Base-by-base conservation (phyloP, 495 filamentous ascomycete species). In the Hypomontagnella submonticulosa region DNA sequence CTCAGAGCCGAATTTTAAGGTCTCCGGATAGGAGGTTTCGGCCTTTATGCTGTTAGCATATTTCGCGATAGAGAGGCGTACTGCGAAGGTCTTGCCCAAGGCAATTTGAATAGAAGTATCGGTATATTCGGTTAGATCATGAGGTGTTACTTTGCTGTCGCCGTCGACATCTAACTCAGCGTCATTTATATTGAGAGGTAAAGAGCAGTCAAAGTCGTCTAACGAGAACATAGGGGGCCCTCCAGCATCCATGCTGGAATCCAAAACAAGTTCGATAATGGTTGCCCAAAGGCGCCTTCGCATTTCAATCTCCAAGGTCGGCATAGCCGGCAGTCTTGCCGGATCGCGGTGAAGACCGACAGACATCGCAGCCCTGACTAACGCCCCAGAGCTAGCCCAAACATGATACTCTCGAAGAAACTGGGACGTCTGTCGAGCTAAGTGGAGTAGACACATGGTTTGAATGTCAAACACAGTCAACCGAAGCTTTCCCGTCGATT, bases 221-320 rank as follows among this genome's bases (percentile, higher is more conserved):
- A 74, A 61, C 4, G 84, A 78, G 8, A 89, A 50, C 9, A 85
- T 76, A 9, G 86, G 84, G 0, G 85, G 82, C 62, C 85, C 85
- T 0, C 87, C 88, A 1, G 84, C 79, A 44, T 86, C 84, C 20
- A 89, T 57, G 42, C 85, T 81, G 4, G 87, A 80, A 55, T 88
- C 84, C n/a, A 89, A 66, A 19, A 82, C 77, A 5, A 89, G 75
- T 71, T 89, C 88, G 32, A 90, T 57, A 12, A 89, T 84, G 0
- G 86, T 87, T 2, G 79, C 81, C 88, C 87, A 90, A 13, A 91
- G 77, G 8, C 88, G 79, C 37, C 88, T 74, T 23, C 87, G 80
- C 78, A 89, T 84, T 71, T 91, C 88, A 43, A 84, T 81, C 16
- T 81, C 78, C 32, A 88, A 83, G 1, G 63, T 43, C 3, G 80